Percentiles rank a stretch among this genome's conserved stretches.
Evolutionary conservation across 805 yeast species (phyloP).

Genomic region (Teunomyces gatunensis): DNA sequence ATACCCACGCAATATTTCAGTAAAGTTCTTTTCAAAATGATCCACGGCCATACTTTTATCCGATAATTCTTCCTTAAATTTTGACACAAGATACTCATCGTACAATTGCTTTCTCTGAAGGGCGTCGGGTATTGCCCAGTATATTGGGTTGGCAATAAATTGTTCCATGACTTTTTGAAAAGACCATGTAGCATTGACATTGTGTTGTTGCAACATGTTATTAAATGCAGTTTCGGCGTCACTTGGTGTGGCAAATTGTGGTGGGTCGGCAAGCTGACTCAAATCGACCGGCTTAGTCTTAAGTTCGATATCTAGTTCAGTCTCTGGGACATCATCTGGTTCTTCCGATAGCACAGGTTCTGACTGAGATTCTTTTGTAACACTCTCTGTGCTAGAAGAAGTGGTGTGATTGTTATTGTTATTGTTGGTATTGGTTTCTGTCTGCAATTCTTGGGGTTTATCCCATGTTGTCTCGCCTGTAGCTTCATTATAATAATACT

Average conservation of each 20-base stretch:
- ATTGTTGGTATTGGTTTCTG: conserved; percentile 5
- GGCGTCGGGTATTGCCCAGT: conserved; percentile 67
- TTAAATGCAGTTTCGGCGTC: conserved; percentile 48
- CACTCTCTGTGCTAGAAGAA: conserved; percentile 2
- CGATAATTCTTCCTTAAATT: conserved; percentile 46
- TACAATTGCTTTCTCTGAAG: conserved; percentile 56
- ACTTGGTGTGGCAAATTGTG: conserved; percentile 17
- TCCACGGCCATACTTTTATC: conserved; percentile 54
- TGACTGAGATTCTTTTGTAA: not conserved
- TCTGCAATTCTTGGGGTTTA: conserved; percentile 52
- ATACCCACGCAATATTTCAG: conserved; percentile 42
- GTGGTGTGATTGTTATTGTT: conserved; percentile 2
- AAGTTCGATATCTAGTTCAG: conserved; percentile 18
- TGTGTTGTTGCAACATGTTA: conserved; percentile 49
- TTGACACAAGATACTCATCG: conserved; percentile 55
- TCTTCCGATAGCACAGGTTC: not conserved
- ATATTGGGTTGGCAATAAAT: conserved; percentile 57
- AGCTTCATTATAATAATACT: conserved; percentile 65
- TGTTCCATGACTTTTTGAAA: conserved; percentile 62
- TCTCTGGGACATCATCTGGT: conserved; percentile 8
- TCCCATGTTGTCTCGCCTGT: conserved; percentile 80
- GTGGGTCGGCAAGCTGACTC: conserved; percentile 24
- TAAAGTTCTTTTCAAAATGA: conserved; percentile 55
- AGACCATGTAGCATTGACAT: conserved; percentile 74
- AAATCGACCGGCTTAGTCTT: conserved; percentile 18